Evolutionary conservation across 1,284 basidiomycete species (phyloP).

Genomic region (Lentinula novae-zelandiae): DNA sequence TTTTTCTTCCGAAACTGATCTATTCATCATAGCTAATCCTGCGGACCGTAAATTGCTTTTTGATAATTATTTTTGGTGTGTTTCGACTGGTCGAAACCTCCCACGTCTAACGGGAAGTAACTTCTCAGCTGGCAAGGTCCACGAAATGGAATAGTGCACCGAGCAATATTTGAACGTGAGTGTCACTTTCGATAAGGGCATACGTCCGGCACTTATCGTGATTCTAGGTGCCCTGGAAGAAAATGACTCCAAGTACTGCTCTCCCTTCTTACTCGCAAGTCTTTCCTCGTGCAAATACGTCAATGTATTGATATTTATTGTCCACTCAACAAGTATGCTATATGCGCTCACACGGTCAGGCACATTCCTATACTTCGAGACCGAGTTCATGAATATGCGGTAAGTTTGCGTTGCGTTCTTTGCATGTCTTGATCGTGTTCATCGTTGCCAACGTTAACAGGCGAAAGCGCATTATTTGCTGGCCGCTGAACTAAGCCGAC

Average conservation of each 20-base stretch:
- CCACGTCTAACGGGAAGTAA: not conserved
- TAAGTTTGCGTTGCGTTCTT: not conserved
- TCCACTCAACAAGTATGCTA: constrained; percentile 1
- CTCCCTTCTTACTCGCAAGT: constrained; percentile 12
- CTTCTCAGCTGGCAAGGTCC: constrained; percentile 16
- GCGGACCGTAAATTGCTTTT: constrained; percentile 11
- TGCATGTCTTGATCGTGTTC: not conserved
- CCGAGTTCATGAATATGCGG: constrained; percentile 12
- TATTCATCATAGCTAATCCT: not conserved
- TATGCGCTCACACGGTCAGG: constrained; percentile 16
- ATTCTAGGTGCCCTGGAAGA: constrained; percentile 11
- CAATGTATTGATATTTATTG: not conserved
- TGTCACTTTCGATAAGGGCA: not conserved
- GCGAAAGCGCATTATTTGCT: constrained; percentile 14
- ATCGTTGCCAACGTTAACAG: not conserved
- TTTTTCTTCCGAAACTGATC: not conserved
- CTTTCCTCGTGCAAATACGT: not conserved
- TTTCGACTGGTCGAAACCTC: not conserved
- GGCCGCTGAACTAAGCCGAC: constrained; percentile 11
- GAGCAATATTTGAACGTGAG: constrained; percentile 14
- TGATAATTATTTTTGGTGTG: constrained; percentile 16
- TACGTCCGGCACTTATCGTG: not conserved
- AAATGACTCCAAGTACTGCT: constrained; percentile 13
- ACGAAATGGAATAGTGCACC: constrained; percentile 13
- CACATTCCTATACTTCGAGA: constrained; percentile 13